Evolutionary conservation across 495 filamentous ascomycete genomes (phyloP), one percentile per base, ranked within the genome.

Genomic region (Staphylotrichum tortipilum): DNA sequence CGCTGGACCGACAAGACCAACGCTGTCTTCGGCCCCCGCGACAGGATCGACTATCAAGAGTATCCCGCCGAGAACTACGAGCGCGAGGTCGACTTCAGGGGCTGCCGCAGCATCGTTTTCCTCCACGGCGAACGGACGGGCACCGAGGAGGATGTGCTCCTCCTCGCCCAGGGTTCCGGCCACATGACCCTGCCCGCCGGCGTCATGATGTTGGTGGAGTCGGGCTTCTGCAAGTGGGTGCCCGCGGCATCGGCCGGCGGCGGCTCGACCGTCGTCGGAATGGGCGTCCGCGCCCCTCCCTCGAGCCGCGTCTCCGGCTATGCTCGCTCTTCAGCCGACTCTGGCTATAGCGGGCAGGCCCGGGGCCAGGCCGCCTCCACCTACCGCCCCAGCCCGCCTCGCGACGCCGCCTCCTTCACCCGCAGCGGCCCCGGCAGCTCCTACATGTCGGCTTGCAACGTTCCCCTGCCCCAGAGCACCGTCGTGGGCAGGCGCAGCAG

Each of bases 181-280:
- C 51, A 54, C 57, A 54, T 62, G 53, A 44, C 54, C n/a, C 57
- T 62, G 30, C 60, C 60, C 14, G 47, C 56, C 17, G 49, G 49
- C 43, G 60, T 62, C 10, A 48, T 51, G 44, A 52, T 62, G 14
- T 26, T 52, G 30, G 57, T 60, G 44, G n/a, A 23, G n/a, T 41
- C 24, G 5, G 59, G 59, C 37, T 54, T 39, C 44, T 50, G 46
- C 48, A 48, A 44, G 36, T 58, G 55, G 28, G 39, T 35, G 19
- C 26, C 40, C 37, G 44, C 17, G 33, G 45, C 19, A 15, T 43
- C 45, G 37, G 19, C 10, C 17, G 18, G 18, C 36, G 22, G 37
- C 12, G 49, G 28, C 7, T 36, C 49, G 24, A 47, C 39, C 18
- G 15, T 19, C 51, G 35, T 53, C 46, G 49, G 49, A 14, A 7